A percentile compares a stretch with the other conserved stretches of the same genome.
Evolutionary conservation across 371 early-diverging fungal genomes (phyloP).

Genomic region (Caulochytrium protostelioides): DNA sequence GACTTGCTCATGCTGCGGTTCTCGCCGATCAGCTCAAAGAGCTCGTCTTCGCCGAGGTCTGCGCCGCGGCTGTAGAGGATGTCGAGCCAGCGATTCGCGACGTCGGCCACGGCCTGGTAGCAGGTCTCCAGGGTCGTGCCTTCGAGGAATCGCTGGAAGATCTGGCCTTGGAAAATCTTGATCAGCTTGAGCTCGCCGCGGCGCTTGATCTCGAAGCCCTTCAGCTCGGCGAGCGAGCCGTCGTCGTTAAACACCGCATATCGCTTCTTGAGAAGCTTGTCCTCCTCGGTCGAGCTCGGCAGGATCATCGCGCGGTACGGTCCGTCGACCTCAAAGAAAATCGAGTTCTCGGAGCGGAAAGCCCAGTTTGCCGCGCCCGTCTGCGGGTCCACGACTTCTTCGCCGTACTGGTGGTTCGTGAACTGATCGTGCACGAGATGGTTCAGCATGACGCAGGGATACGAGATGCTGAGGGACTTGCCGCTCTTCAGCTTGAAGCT

Average conservation of each 20-base stretch:
- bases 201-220: slow-evolving; percentile 99
- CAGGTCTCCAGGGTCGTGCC: slow-evolving; percentile 78
- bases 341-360: slow-evolving; percentile 75
- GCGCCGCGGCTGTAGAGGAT: slow-evolving; percentile 73
- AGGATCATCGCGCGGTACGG: slow-evolving; percentile 99
- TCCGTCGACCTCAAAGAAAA: slow-evolving; percentile 98
- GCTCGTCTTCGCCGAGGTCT: slow-evolving; percentile 63
- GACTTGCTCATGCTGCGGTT: slow-evolving; percentile 93
- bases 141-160: slow-evolving; percentile 79
- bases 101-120: slow-evolving; percentile 68
- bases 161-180: slow-evolving; percentile 91
- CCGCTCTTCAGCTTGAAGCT: slow-evolving; percentile 54
- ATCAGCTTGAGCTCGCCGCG: slow-evolving; percentile 97
- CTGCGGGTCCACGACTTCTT: too few species aligned
- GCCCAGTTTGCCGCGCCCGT: too few species aligned
- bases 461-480: slow-evolving; percentile 62
- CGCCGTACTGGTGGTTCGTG: slow-evolving; percentile 96
- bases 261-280: slow-evolving; percentile 92
- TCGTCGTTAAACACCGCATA: slow-evolving; percentile 97
- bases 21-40: slow-evolving; percentile 95
- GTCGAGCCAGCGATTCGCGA: slow-evolving; percentile 92
- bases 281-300: slow-evolving; percentile 91
- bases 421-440: slow-evolving; percentile 89
- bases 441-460: slow-evolving; percentile 95
- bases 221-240: slow-evolving; percentile 90